phyloP scores from a whole-genome alignment of 1,139 yeast species.

The Candida labiduridarum region DNA sequence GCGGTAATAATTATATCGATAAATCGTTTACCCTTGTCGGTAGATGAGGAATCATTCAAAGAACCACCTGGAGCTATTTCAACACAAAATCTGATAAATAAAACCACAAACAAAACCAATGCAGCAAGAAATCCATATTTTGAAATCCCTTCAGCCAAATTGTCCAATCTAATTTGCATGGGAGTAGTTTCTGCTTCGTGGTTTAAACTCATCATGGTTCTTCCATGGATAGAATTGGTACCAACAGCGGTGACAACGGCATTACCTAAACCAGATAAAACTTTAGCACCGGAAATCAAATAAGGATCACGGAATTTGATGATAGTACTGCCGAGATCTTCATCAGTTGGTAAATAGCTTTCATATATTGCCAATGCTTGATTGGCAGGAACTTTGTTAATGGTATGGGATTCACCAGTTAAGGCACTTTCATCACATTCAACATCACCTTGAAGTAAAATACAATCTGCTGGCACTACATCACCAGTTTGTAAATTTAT shows the following conservation, averaged over 20 bases:
- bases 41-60: constrained; percentile 48
- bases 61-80: constrained; percentile 58
- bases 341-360: constrained; percentile 31
- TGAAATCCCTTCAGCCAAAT: constrained; percentile 89
- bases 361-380: constrained; percentile 43
- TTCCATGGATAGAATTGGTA: constrained; percentile 82
- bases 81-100: constrained; percentile 77
- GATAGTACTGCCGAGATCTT: constrained; percentile 53
- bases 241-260: constrained; percentile 94
- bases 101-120: constrained; percentile 69
- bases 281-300: constrained; percentile 88
- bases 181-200: constrained; percentile 86
- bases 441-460: constrained; percentile 74
- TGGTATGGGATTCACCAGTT: constrained; percentile 90
- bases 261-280: constrained; percentile 83
- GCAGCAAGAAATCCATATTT: constrained; percentile 92
- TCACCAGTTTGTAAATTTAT: constrained; percentile 90
- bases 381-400: constrained; percentile 63
- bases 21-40: constrained; percentile 83
- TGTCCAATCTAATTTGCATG: constrained; percentile 77
- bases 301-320: constrained; percentile 67
- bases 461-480: constrained; percentile 85
- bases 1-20: constrained; percentile 87
- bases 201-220: constrained; percentile 79
- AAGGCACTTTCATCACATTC: constrained; percentile 92